A percentile compares a stretch with the other conserved stretches of the same genome.
Evolutionary conservation across 495 filamentous ascomycete species (phyloP).

Genomic region (Collariella sp.): DNA sequence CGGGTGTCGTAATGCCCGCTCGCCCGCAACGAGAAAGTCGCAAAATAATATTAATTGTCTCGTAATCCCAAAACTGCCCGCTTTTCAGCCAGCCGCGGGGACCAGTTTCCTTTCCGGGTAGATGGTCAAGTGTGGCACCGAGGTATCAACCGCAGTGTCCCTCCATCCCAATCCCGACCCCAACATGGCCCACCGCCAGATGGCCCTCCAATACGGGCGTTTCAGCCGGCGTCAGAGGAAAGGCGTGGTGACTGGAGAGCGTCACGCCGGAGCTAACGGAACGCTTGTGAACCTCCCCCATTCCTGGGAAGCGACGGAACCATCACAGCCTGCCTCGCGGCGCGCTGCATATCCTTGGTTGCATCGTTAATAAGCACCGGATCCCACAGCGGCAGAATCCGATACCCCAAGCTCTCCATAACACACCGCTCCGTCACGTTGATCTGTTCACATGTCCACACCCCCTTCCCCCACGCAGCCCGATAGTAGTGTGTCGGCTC

Average conservation of each 20-base stretch:
- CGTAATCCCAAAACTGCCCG: not conserved
- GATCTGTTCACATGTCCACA: conserved; percentile 47
- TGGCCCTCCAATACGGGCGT: conserved; percentile 30
- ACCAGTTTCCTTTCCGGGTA: conserved; percentile 1
- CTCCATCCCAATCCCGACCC: conserved; percentile 6
- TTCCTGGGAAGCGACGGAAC: conserved; percentile 9
- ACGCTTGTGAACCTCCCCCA: conserved; percentile 24
- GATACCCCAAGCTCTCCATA: conserved; percentile 46
- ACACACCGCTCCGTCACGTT: conserved; percentile 48
- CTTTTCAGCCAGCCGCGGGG: conserved; percentile 5
- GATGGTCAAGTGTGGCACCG: not conserved
- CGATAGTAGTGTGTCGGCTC: conserved; percentile 37
- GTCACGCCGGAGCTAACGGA: conserved; percentile 34
- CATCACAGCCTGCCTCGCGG: conserved; percentile 31
- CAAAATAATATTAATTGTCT: not conserved
- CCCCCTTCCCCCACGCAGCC: conserved; percentile 36
- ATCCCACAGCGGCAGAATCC: conserved; percentile 45
- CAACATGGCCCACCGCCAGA: not conserved
- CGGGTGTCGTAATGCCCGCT: no score
- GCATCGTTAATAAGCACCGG: conserved; percentile 39
- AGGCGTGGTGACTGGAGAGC: conserved; percentile 27
- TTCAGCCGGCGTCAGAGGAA: conserved; percentile 35
- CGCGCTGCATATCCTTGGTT: conserved; percentile 46
- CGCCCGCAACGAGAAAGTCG: not conserved
- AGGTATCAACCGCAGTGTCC: not conserved